Base-by-base conservation (phyloP, 192 early-diverging fungal genomes). In the Pilaira anomala region DNA sequence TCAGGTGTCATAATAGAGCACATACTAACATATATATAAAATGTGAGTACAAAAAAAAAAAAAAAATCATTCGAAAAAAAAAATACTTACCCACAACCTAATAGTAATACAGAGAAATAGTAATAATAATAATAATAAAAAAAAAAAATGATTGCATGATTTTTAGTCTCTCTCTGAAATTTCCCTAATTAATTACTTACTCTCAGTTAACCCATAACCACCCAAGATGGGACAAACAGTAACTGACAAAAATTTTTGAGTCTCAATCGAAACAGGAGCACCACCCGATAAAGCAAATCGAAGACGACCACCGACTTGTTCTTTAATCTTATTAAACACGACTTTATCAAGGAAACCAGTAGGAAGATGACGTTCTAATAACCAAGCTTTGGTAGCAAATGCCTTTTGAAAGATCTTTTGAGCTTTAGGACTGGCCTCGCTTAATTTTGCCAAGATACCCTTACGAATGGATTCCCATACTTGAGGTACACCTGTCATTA, bases 401-500 rank as follows among this genome's bases (percentile, higher is more conserved):
- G 92, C 92, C 14, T 78, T 79, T 21, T 88, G 60, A 72, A 98
- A 97, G 18, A 97, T 65, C 52, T 67, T 78, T 52, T 87, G 89
- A n/a, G 72, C 68, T 7, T 76, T 53, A 48, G 87, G 80, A 0
- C 79, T 76, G 5, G 74, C 65, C 13, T 67, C 71, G 40, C 67
- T 68, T 50, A 92, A 62, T 63, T 91, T 91, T 30, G 80, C 72
- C 66, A 88, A 57, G 12, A 97, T 85, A 45, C 85, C 88, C 65
- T 95, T 94, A 19, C 93, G 83, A 62, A 98, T 94, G 3, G 87
- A 77, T 63, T 91, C 88, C 91, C 91, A 93, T 18, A 93, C 90
- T 57, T 87, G 87, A 44, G 91, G 91, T 13, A 93, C 91, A 69
- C 91, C 91, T 46, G 85, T 83, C 88, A 93, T 84, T 28, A 93